Percentiles rank a stretch among this genome's conserved stretches.
These are phyloP conservation scores for Juglanconis oblonga DNA, from an alignment of 2,329 filamentous ascomycete species.

Conservation along the genomic window DNA sequence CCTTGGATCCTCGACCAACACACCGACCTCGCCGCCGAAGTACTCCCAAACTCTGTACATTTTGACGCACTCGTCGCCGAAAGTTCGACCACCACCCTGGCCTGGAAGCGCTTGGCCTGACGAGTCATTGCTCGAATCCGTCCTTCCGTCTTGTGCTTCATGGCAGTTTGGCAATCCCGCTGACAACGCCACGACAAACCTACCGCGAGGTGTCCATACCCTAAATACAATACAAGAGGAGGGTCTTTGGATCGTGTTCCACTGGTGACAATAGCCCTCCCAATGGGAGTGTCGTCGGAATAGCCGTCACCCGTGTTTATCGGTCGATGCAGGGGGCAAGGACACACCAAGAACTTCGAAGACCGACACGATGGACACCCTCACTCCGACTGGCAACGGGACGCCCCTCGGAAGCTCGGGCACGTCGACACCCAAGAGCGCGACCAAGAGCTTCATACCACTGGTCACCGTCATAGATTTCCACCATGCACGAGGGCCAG, in stretches of 20 bases:
- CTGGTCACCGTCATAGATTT: slow-evolving; percentile 80
- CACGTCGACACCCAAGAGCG: slow-evolving; percentile 17
- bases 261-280: neutral
- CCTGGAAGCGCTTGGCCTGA: neutral
- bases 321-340: neutral
- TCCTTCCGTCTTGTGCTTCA: slow-evolving; percentile 5
- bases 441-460: slow-evolving; percentile 51
- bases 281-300: slow-evolving; percentile 8
- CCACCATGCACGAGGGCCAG: slow-evolving; percentile 82
- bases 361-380: slow-evolving; percentile 13
- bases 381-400: slow-evolving; percentile 12
- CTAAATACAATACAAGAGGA: neutral
- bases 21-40: neutral
- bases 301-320: neutral
- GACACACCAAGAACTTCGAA: slow-evolving; percentile 2
- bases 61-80: neutral
- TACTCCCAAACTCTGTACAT: neutral
- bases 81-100: neutral
- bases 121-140: slow-evolving; percentile 9
- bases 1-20: neutral
- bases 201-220: neutral
- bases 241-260: neutral
- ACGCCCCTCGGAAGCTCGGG: slow-evolving; percentile 12
- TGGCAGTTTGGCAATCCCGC: slow-evolving; percentile 4
- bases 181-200: neutral